Evolutionary conservation across 768 basidiomycete species (phyloP).

Genomic region (Termitomyces sp.): DNA sequence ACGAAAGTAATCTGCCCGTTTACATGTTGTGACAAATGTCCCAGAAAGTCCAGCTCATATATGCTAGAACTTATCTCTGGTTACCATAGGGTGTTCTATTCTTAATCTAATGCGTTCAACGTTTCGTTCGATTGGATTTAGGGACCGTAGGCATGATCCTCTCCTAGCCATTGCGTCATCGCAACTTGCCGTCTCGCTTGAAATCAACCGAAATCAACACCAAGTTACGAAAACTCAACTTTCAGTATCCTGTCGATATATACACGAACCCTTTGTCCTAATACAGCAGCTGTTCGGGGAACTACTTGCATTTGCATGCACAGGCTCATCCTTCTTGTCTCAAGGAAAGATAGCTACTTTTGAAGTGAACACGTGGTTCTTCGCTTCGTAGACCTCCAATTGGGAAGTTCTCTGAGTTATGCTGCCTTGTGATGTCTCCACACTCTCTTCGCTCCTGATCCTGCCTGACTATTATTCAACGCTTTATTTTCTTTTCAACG

Average conservation of each 20-base stretch:
- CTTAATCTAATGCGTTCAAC: not conserved
- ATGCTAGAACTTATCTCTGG: too few relatives aligned
- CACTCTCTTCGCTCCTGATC: not conserved
- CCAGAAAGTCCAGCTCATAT: too few relatives aligned
- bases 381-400: not conserved
- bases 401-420: not conserved
- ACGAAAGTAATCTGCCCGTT: not conserved
- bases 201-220: not conserved
- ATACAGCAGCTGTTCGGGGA: not conserved
- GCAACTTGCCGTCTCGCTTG: not conserved
- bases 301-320: not conserved
- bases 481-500: not conserved
- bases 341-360: not conserved
- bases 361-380: too few relatives aligned
- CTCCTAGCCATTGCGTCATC: not conserved
- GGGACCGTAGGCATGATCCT: not conserved
- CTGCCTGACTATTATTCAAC: not conserved
- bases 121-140: not conserved
- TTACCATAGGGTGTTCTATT: not conserved
- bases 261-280: not conserved
- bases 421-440: not conserved
- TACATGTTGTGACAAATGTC: not conserved
- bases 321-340: too few relatives aligned
- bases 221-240: too few relatives aligned
- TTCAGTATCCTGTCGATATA: too few relatives aligned